Base-by-base conservation (phyloP, 2,329 filamentous ascomycete genomes). In the Sphaerulina vaccinii region DNA sequence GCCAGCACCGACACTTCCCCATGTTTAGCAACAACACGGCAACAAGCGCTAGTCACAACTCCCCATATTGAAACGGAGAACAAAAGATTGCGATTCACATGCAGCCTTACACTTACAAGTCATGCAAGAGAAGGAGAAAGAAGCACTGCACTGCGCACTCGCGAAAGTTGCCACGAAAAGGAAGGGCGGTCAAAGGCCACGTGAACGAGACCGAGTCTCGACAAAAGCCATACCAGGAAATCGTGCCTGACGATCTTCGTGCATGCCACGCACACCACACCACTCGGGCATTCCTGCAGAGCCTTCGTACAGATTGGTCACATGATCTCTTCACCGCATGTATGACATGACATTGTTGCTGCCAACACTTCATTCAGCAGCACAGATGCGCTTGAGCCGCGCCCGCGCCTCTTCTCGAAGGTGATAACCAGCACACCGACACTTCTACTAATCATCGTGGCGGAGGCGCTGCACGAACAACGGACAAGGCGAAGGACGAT, bases 201-300 rank as follows among this genome's bases (percentile, higher is more conserved):
- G 32, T 35, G 32, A 35, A n/a, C 13, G 7, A 32, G 27, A 35
- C 32, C 32, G 32, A 35, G 32, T 35, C 13, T 35, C 32, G 13
- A 35, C 5, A 35, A 35, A 11, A 35, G 27, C 18, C 16, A 10
- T 1, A 37, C 0, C 11, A 2, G 33, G 44, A 9, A 47, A 7
- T 7, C 35, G 44, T 37, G 22, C 44, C 44, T 47, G 44, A 47
- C 44, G 44, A 47, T 47, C 44, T 22, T 21, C n/a, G n/a, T n/a
- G n/a, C n/a, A n/a, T n/a, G n/a, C n/a, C n/a, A n/a, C n/a, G n/a
- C n/a, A n/a, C n/a, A n/a, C n/a, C n/a, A n/a, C n/a, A n/a, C n/a
- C n/a, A n/a, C n/a, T n/a, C n/a, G n/a, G n/a, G n/a, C n/a, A n/a
- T n/a, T n/a, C n/a, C n/a, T n/a, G n/a, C n/a, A n/a, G n/a, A n/a